These are phyloP conservation scores for Salix dunnii DNA, from an alignment of 345 rosid species.

Conservation along the genomic window DNA sequence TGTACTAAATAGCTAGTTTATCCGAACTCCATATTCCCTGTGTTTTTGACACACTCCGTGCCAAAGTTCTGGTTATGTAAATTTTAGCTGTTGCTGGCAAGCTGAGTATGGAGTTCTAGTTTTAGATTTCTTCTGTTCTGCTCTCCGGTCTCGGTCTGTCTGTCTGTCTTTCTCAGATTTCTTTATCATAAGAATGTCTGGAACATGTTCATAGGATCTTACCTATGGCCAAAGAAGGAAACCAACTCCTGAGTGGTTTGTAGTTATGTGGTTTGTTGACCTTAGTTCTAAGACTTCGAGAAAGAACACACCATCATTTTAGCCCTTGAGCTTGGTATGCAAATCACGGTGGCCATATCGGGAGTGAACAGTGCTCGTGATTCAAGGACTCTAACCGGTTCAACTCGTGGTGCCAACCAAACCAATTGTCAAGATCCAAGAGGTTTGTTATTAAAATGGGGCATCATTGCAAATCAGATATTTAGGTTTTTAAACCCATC, in stretches of 20 bases:
- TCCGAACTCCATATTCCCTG: slow-evolving; percentile 15
- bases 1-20: slow-evolving; percentile 22
- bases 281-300: too few species aligned
- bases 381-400: not conserved
- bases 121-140: not conserved
- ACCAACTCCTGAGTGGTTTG: not conserved
- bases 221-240: not conserved
- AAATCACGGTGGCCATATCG: too few species aligned
- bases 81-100: slow-evolving; percentile 8
- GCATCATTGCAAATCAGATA: not conserved
- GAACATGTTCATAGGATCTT: not conserved
- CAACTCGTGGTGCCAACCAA: not conserved
- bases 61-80: not conserved
- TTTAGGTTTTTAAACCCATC: not conserved
- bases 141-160: not conserved
- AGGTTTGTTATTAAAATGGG: too few species aligned
- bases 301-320: too few species aligned
- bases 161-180: too few species aligned
- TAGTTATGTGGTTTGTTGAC: too few species aligned
- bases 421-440: too few species aligned
- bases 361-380: not conserved
- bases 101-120: not conserved
- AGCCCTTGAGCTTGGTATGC: too few species aligned
- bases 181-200: not conserved
- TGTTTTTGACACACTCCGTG: slow-evolving; percentile 2